Evolutionary conservation across 2,329 filamentous ascomycete genomes (phyloP), one percentile per base, ranked within the genome.

Genomic region (Botrytis deweyae): DNA sequence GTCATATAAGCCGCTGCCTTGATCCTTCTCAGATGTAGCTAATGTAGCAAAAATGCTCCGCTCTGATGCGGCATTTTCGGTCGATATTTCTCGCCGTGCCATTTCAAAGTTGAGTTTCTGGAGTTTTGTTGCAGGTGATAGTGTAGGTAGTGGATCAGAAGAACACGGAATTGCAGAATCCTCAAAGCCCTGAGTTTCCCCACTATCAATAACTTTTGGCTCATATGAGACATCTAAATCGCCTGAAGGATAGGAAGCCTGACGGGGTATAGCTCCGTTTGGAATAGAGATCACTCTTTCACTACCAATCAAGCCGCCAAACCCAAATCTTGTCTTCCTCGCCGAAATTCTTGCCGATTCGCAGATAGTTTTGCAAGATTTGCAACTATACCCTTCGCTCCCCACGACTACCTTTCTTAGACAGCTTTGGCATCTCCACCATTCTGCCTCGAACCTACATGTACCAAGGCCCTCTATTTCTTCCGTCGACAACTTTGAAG

Each of bases 381-480:
- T 61, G 63, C 72, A 73, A 14, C 22, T 55, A n/a, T 49, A 49
- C 2, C 33, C 65, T n/a, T 69, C 44, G 1, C 18, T 25, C 8
- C n/a, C 7, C 1, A 72, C 6, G 1, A 25, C 7, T 3, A 42
- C 29, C 29, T 8, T 73, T 9, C 22, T 42, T 33, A 70, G 16
- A 16, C 65, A 73, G 0, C 10, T 40, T 3, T 44, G 42, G 8
- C 55, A 73, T 14, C 72, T 73, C 65, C 42, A 73, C 65, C 40
- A 73, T 3, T 62, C 42, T 33, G 22, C 38, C 36, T 72, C 49
- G 4, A 59, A n/a, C 2, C 20, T 58, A 33, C 10, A 66, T 8
- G 6, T 36, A 12, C 33, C 5, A 1, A 40, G 16, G 25, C 18
- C 8, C 6, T 52, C 29, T n/a, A 20, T 36, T 20, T 65, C 61